These are phyloP conservation scores for Cardiospermum halicacabum DNA, from an alignment of 345 rosid species.

Conservation along the genomic window DNA sequence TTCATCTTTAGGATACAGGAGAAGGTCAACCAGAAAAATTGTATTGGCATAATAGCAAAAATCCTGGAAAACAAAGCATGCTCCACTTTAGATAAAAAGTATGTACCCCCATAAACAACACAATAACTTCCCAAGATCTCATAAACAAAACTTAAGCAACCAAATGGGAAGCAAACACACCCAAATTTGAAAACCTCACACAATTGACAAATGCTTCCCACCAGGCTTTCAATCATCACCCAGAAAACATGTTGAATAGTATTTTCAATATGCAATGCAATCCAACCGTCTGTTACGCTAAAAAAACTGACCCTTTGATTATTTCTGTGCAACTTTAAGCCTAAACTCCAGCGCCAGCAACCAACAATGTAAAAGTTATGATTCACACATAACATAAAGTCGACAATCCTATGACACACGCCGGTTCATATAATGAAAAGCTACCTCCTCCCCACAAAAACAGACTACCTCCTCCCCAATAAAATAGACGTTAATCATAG, in stretches of 20 bases:
- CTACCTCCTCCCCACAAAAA: neutral
- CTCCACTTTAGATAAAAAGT: neutral
- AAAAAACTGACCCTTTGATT: neutral
- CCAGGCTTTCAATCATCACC: neutral
- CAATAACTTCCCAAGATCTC: neutral
- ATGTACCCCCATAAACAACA: neutral
- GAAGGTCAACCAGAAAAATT: slow-evolving; percentile 83
- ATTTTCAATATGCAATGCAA: neutral
- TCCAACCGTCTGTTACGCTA: neutral
- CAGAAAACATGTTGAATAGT: neutral
- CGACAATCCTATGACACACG: too few relatives aligned
- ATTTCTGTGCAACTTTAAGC: neutral
- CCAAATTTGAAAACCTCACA: neutral
- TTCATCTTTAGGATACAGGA: slow-evolving; percentile 73
- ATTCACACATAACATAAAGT: neutral
- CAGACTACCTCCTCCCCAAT: neutral
- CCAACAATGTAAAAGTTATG: neutral
- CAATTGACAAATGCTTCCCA: neutral
- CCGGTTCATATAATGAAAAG: too few relatives aligned
- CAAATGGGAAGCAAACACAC: neutral
- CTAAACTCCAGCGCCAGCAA: neutral
- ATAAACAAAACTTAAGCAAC: neutral
- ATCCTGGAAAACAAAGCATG: slow-evolving; percentile 46
- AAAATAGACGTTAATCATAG: neutral
- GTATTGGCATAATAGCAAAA: slow-evolving; percentile 98